Conservation (phyloP, 495 filamentous ascomycete species). For the Cercophora sp. region DNA sequence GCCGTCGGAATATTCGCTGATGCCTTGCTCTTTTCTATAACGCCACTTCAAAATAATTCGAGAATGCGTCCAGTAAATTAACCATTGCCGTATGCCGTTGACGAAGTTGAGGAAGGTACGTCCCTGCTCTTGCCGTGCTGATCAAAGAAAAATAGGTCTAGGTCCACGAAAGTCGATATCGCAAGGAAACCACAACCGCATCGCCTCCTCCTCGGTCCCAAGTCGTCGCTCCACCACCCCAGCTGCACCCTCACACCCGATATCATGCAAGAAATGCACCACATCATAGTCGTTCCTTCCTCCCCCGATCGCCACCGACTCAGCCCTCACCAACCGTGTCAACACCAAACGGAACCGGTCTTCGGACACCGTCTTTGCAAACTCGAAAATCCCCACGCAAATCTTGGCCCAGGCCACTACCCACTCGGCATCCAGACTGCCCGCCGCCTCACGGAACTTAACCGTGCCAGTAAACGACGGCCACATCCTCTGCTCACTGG, state of each 20-base stretch:
- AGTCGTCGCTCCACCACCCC: conserved; percentile 10
- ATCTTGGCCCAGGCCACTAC: conserved; percentile 12
- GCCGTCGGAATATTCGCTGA: too few relatives aligned
- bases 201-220: neutral
- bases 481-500: too few relatives aligned
- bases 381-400: conserved; percentile 15
- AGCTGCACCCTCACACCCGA: conserved; percentile 3
- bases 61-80: too few relatives aligned
- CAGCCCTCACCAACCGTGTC: conserved; percentile 8
- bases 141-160: too few relatives aligned
- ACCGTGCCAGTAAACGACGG: neutral
- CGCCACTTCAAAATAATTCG: too few relatives aligned
- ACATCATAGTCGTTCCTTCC: conserved; percentile 10
- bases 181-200: conserved; percentile 13
- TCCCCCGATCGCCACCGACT: conserved; percentile 8
- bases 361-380: neutral
- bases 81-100: too few relatives aligned
- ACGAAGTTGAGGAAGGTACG: too few relatives aligned
- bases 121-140: too few relatives aligned
- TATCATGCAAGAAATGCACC: conserved; percentile 10
- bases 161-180: too few relatives aligned
- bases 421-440: conserved; percentile 3
- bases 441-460: conserved; percentile 22
- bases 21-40: too few relatives aligned
- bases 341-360: conserved; percentile 1